These are phyloP conservation scores for Trematosphaeria pertusa DNA, from an alignment of 2,329 filamentous ascomycete species.

Conservation along the genomic window DNA sequence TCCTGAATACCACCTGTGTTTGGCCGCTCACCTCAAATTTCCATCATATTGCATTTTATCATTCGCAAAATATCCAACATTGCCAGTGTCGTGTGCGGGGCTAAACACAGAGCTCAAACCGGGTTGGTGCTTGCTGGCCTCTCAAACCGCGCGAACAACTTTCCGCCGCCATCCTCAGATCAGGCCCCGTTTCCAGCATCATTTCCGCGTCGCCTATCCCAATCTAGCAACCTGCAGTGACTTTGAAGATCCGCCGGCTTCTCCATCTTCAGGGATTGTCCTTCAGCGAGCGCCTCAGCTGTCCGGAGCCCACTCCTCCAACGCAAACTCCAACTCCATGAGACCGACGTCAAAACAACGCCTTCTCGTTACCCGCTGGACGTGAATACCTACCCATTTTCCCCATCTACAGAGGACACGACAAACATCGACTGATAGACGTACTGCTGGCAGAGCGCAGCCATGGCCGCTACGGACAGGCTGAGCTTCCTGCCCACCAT, in stretches of 20 bases:
- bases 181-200: conserved; percentile 42
- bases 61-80: conserved; percentile 41
- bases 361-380: conserved; percentile 24
- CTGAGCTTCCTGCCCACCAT: conserved; percentile 46
- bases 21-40: conserved; percentile 19
- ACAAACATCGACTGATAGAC: conserved; percentile 15
- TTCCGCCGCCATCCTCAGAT: conserved; percentile 41
- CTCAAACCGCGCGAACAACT: conserved; percentile 29
- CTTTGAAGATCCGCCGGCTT: conserved; percentile 36
- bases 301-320: conserved; percentile 23
- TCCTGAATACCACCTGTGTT: conserved; percentile 17
- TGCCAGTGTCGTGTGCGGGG: conserved; percentile 40
- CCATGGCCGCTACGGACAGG: conserved; percentile 34
- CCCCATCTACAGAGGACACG: too few species aligned
- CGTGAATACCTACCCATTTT: conserved; percentile 14
- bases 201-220: conserved; percentile 38
- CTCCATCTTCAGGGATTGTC: conserved; percentile 31
- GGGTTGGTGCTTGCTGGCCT: conserved; percentile 24
- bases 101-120: conserved; percentile 34
- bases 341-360: conserved; percentile 28
- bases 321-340: conserved; percentile 30
- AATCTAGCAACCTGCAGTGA: conserved; percentile 36
- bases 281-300: conserved; percentile 27
- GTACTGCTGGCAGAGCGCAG: conserved; percentile 11
- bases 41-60: conserved; percentile 23